Percentiles rank a stretch among this genome's conserved stretches.
Evolutionary conservation across 2,329 filamentous ascomycete species (phyloP).

Genomic region (Nemania sp.): DNA sequence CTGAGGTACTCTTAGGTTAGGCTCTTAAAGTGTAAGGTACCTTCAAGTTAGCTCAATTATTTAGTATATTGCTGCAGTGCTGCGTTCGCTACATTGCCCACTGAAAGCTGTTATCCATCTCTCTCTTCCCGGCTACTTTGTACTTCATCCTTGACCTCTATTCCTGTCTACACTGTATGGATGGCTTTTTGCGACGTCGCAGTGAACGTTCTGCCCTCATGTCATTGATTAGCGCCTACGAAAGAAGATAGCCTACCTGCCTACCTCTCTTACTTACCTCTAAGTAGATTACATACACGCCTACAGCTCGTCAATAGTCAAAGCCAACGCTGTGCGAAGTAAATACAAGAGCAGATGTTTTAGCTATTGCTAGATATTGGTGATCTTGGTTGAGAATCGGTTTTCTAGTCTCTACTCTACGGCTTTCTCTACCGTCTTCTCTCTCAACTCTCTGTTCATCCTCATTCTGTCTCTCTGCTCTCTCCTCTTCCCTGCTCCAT

Average conservation of each 20-base stretch:
- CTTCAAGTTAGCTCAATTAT: too few species aligned
- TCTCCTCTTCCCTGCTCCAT: neutral
- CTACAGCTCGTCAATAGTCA: neutral
- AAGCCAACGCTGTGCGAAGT: conserved; percentile 10
- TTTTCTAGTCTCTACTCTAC: neutral
- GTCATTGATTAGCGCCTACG: conserved; percentile 14
- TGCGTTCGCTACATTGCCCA: neutral
- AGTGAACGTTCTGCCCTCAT: conserved; percentile 7
- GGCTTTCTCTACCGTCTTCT: too few species aligned
- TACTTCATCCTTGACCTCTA: too few species aligned
- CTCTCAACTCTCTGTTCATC: too few species aligned
- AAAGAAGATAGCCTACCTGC: conserved; percentile 8
- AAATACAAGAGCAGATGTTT: conserved; percentile 14
- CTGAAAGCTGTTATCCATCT: neutral
- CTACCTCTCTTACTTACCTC: too few species aligned
- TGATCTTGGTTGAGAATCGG: neutral
- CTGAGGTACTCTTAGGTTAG: too few species aligned
- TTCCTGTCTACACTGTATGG: too few species aligned
- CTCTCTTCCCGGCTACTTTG: neutral
- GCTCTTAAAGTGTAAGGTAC: too few species aligned
- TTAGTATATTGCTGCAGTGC: too few species aligned
- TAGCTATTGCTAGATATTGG: conserved; percentile 2
- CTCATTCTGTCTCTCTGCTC: too few species aligned
- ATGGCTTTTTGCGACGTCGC: conserved; percentile 21
- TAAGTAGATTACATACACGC: too few species aligned